Evolutionary conservation across 495 filamentous ascomycete genomes (phyloP).

Genomic region (Peziza echinospora): DNA sequence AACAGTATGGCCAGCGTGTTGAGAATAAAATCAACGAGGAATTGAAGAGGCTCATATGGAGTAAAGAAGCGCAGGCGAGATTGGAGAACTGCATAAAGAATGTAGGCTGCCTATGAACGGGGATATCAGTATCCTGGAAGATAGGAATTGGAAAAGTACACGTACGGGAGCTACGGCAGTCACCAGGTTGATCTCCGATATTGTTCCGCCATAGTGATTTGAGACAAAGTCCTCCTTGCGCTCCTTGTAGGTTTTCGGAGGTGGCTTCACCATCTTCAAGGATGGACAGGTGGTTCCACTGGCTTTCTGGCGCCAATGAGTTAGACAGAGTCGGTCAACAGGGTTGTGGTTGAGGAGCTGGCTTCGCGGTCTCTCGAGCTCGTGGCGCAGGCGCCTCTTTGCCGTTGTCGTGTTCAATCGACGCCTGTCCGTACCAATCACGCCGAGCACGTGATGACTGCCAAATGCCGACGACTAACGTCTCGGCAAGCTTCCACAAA

Average conservation of each 20-base stretch:
- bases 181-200: slow-evolving; percentile 70
- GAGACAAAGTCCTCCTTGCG: slow-evolving; percentile 92
- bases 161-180: slow-evolving; percentile 67
- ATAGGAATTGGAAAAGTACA: slow-evolving; percentile 5
- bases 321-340: too few relatives aligned
- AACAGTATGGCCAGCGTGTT: slow-evolving; percentile 65
- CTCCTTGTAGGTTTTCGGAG: slow-evolving; percentile 46
- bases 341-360: too few relatives aligned
- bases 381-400: too few relatives aligned
- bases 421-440: too few relatives aligned
- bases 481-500: too few relatives aligned
- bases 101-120: slow-evolving; percentile 51
- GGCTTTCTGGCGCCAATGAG: too few relatives aligned
- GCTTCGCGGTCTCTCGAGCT: too few relatives aligned
- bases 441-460: too few relatives aligned
- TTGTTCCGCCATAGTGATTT: slow-evolving; percentile 61
- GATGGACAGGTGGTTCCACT: too few relatives aligned
- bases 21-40: slow-evolving; percentile 62
- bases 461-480: too few relatives aligned
- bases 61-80: slow-evolving; percentile 68
- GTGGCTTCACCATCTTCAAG: background rate
- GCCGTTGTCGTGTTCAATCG: too few relatives aligned
- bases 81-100: slow-evolving; percentile 81
- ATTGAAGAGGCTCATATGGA: slow-evolving; percentile 42
- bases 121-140: too few relatives aligned